phyloP scores from a whole-genome alignment of 2,329 filamentous ascomycete species.

The Fusarium pseudonygamai region DNA sequence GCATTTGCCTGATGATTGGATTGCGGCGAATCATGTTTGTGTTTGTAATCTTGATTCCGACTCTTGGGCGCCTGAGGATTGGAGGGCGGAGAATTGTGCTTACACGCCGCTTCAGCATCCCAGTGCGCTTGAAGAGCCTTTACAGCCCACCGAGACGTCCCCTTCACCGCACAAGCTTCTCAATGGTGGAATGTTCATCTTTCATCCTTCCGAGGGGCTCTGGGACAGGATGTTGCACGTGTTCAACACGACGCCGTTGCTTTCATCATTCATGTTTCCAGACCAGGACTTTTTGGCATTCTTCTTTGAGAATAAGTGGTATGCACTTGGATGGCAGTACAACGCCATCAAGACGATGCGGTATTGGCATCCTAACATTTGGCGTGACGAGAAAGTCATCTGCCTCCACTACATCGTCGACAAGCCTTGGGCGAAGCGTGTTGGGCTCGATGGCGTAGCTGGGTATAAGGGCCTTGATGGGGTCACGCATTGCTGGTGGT shows the following conservation, averaged over 20 bases:
- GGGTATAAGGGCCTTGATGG: conserved; percentile 32
- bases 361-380: conserved; percentile 35
- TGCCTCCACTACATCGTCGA: conserved; percentile 38
- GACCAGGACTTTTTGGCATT: conserved; percentile 33
- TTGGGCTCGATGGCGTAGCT: conserved; percentile 22
- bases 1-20: conserved; percentile 30
- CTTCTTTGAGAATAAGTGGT: conserved; percentile 33
- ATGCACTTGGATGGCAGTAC: conserved; percentile 36
- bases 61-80: conserved; percentile 34
- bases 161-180: conserved; percentile 25
- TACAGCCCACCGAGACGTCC: conserved; percentile 9
- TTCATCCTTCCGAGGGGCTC: conserved; percentile 18
- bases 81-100: conserved; percentile 32
- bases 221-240: conserved; percentile 28
- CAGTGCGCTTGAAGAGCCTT: conserved; percentile 3
- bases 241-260: conserved; percentile 24
- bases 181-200: conserved; percentile 38
- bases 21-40: conserved; percentile 37
- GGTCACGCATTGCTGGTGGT: conserved; percentile 34
- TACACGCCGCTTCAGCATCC: conserved; percentile 34
- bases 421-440: conserved; percentile 33
- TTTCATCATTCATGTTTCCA: conserved; percentile 30
- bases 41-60: conserved; percentile 37
- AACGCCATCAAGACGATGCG: conserved; percentile 39
- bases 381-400: conserved; percentile 35